Conservation (phyloP, 257 asterid genomes). For the Solanum dulcamara region DNA sequence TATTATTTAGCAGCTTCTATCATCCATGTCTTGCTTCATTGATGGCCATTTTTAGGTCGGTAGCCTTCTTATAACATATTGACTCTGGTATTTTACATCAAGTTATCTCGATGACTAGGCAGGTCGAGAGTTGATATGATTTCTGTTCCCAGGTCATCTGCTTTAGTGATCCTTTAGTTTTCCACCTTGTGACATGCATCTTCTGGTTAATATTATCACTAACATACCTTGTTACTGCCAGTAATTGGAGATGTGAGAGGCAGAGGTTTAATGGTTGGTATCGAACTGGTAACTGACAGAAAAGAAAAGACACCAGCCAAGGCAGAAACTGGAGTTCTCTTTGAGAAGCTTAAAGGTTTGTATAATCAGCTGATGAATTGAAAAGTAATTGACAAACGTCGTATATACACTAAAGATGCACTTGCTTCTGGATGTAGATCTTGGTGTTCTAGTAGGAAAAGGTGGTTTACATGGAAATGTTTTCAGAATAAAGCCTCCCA, state of each 20-base stretch:
- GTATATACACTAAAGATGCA: neutral
- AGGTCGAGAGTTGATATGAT: neutral
- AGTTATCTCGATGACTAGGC: neutral
- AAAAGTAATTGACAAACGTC: neutral
- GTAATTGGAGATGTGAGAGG: conserved; percentile 97
- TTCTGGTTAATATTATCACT: neutral
- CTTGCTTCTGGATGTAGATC: conserved; percentile 36
- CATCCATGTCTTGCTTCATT: neutral
- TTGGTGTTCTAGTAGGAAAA: conserved; percentile 86
- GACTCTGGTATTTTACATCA: neutral
- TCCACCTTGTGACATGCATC: neutral
- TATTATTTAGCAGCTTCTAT: neutral
- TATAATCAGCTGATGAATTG: conserved; percentile 1
- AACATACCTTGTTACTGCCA: conserved; percentile 3
- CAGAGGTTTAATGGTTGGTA: conserved; percentile 85
- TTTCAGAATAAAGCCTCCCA: conserved; percentile 95
- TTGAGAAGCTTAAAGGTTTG: conserved; percentile 89
- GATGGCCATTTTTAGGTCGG: neutral
- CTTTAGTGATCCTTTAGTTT: neutral
- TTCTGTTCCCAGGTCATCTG: neutral
- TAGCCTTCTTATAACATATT: neutral
- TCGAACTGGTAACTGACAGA: conserved; percentile 82
- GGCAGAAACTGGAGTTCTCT: conserved; percentile 76
- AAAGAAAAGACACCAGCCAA: conserved; percentile 72
- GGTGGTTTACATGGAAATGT: conserved; percentile 94